A percentile compares a stretch with the other conserved stretches of the same genome.
Conservation (phyloP, 2,329 filamentous ascomycete genomes). For the Aspergillus transmontanensis region DNA sequence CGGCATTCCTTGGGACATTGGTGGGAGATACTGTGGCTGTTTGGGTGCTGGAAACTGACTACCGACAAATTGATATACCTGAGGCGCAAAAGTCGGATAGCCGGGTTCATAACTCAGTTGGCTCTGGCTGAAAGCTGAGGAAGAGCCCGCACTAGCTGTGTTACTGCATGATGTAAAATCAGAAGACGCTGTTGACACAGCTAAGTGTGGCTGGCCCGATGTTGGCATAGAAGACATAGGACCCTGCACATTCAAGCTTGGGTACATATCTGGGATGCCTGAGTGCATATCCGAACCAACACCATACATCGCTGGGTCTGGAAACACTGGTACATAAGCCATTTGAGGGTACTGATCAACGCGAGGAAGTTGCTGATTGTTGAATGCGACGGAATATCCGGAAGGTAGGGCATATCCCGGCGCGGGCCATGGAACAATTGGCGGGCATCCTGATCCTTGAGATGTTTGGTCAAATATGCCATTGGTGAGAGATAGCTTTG, state of each 20-base stretch:
- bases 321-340: constrained; percentile 12
- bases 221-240: constrained; percentile 16
- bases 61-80: constrained; percentile 10
- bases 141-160: background rate
- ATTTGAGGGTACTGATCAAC: constrained; percentile 15
- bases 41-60: constrained; percentile 10
- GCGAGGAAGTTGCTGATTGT: constrained; percentile 13
- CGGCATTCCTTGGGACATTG: constrained; percentile 14
- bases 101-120: constrained; percentile 12
- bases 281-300: constrained; percentile 15
- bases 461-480: constrained; percentile 5
- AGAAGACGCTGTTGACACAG: constrained; percentile 10
- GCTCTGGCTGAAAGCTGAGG: constrained; percentile 11
- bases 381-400: constrained; percentile 5
- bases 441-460: constrained; percentile 7
- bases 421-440: constrained; percentile 14
- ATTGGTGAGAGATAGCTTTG: background rate
- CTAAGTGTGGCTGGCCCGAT: constrained; percentile 15
- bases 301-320: constrained; percentile 14
- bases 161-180: constrained; percentile 12
- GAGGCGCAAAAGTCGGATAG: constrained; percentile 13
- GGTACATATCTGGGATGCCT: constrained; percentile 21
- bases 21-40: constrained; percentile 12
- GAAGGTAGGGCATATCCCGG: constrained; percentile 15
- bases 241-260: constrained; percentile 16